These are phyloP conservation scores for Jackrogersella minutella DNA, from an alignment of 495 filamentous ascomycete species.

Conservation along the genomic window DNA sequence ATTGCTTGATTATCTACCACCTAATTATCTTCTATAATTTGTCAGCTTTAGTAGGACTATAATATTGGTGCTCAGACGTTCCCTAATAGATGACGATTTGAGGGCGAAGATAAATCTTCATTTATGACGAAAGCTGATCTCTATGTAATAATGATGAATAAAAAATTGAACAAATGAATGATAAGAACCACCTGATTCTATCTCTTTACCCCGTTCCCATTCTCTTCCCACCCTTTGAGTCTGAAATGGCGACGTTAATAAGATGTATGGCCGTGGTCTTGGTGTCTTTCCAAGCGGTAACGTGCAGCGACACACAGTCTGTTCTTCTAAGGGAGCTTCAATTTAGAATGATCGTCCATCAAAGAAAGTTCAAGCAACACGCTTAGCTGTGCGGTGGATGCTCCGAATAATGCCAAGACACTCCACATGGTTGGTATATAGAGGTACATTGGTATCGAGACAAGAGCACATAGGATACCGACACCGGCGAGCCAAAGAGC, in stretches of 20 bases:
- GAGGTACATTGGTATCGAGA: conserved; percentile 6
- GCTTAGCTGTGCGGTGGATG: background rate
- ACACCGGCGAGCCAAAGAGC: background rate
- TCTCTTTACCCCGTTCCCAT: background rate
- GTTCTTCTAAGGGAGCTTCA: conserved; percentile 5
- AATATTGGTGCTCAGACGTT: no score
- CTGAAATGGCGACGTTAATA: background rate
- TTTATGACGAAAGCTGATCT: background rate
- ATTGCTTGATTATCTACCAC: background rate
- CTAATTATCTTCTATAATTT: background rate
- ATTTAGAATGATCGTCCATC: background rate
- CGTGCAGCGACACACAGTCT: background rate
- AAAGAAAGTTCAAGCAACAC: conserved; percentile 8
- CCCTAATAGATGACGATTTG: background rate
- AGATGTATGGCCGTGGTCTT: background rate
- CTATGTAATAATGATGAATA: background rate
- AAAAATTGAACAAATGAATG: no score
- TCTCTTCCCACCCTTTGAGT: background rate
- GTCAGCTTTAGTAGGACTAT: background rate
- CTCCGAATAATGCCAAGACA: background rate
- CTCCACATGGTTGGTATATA: conserved; percentile 17
- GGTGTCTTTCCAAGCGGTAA: background rate
- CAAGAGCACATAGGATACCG: conserved; percentile 7
- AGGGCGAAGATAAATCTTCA: background rate
- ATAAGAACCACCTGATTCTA: background rate